Conservation (phyloP, 805 yeast genomes). For the Candida verbasci region DNA sequence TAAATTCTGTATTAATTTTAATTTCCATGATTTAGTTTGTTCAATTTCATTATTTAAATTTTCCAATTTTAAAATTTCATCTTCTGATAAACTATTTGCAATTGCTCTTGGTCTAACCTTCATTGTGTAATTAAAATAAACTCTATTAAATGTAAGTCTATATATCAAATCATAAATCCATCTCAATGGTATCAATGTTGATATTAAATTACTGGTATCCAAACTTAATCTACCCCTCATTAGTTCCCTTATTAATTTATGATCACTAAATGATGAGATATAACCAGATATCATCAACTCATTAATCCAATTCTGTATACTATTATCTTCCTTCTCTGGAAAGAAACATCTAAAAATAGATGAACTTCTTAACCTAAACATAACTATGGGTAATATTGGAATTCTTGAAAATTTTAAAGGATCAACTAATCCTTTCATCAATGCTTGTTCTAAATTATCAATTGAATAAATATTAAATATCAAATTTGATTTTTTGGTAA, state of each 20-base stretch:
- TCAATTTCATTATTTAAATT: constrained; percentile 10
- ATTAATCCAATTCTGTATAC: constrained; percentile 19
- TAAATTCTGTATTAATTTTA: constrained; percentile 13
- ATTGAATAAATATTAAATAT: constrained; percentile 14
- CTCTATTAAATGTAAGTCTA: constrained; percentile 28
- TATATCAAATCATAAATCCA: constrained; percentile 33
- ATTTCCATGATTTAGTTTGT: neutral
- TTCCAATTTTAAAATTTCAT: constrained; percentile 21
- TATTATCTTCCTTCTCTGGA: constrained; percentile 10
- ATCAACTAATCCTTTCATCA: constrained; percentile 27
- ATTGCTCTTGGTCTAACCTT: constrained; percentile 28
- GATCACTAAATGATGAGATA: constrained; percentile 34
- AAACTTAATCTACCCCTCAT: constrained; percentile 19
- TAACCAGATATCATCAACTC: constrained; percentile 35
- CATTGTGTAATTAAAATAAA: constrained; percentile 26
- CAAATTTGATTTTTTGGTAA: constrained; percentile 12
- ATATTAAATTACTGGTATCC: constrained; percentile 27
- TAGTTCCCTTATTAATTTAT: constrained; percentile 20
- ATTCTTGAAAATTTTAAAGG: constrained; percentile 34
- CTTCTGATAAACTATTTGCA: constrained; percentile 22
- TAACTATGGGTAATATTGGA: constrained; percentile 34
- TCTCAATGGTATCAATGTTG: constrained; percentile 30
- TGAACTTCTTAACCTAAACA: constrained; percentile 34
- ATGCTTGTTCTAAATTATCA: constrained; percentile 27
- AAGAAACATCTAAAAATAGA: constrained; percentile 27